Evolutionary conservation across 495 filamentous ascomycete genomes (phyloP).

Genomic region (Penicillium flavigenum): DNA sequence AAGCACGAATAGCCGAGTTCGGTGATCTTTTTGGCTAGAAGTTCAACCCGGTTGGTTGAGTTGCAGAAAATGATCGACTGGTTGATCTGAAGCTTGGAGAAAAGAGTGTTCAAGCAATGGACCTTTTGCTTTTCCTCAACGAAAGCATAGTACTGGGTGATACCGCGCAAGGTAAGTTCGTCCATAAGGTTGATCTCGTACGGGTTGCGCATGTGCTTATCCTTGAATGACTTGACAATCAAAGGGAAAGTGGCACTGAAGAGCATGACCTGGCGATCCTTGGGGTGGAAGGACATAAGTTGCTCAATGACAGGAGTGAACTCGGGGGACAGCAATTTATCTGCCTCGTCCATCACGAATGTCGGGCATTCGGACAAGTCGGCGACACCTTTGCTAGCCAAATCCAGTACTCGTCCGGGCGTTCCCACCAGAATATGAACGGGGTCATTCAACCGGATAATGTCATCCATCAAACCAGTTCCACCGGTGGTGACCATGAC

Average conservation of each 20-base stretch:
- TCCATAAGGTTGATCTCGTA: conserved; percentile 99
- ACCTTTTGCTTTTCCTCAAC: conserved; percentile 99
- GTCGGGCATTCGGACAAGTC: conserved; percentile 95
- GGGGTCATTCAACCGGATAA: conserved; percentile 87
- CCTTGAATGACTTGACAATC: conserved; percentile 95
- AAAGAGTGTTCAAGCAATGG: conserved; percentile 97
- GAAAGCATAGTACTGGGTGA: conserved; percentile 98
- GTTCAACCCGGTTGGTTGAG: conserved; percentile 95
- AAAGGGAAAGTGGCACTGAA: conserved; percentile 97
- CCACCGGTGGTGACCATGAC: conserved; percentile 99
- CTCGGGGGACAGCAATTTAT: conserved; percentile 93
- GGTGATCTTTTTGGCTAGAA: conserved; percentile 98
- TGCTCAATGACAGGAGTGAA: conserved; percentile 98
- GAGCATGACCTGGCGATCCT: conserved; percentile 97
- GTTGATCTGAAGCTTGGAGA: conserved; percentile 98
- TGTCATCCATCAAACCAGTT: conserved; percentile 92
- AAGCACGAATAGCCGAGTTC: conserved; percentile 99
- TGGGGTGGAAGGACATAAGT: conserved; percentile 86
- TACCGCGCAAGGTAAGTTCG: conserved; percentile 94
- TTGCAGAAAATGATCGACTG: conserved; percentile 99
- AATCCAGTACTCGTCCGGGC: conserved; percentile 89
- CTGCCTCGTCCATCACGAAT: conserved; percentile 99
- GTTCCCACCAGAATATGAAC: conserved; percentile 98
- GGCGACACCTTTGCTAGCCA: conserved; percentile 91
- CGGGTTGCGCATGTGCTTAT: conserved; percentile 92